phyloP scores from a whole-genome alignment of 1,139 yeast species.

The Blastobotrys serpentis region DNA sequence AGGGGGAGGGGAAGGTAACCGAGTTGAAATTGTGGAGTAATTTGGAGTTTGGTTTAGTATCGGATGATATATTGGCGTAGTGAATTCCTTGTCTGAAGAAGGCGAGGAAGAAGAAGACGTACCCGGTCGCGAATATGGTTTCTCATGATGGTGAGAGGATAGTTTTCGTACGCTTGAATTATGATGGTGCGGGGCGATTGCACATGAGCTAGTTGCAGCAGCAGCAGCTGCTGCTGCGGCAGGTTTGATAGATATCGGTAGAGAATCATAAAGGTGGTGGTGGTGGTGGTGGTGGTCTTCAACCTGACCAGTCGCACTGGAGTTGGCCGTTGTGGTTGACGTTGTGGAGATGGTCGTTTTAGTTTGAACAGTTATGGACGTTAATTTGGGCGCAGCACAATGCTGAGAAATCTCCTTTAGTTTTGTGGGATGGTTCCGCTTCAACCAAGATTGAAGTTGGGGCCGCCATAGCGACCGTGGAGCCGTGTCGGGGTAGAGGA shows the following conservation, averaged over 20 bases:
- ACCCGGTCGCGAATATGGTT: slow-evolving; percentile 11
- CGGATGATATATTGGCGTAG: slow-evolving; percentile 9
- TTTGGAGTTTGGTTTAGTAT: slow-evolving; percentile 2
- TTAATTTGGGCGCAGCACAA: slow-evolving; percentile 17
- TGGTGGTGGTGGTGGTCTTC: no score
- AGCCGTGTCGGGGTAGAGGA: slow-evolving; percentile 43
- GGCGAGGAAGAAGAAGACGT: not conserved
- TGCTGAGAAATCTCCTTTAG: slow-evolving; percentile 27
- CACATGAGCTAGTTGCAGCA: no score
- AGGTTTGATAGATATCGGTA: slow-evolving; percentile 13
- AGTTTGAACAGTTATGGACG: slow-evolving; percentile 12
- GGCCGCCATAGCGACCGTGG: slow-evolving; percentile 42
- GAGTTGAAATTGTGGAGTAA: slow-evolving; percentile 10
- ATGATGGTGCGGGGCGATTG: slow-evolving; percentile 12
- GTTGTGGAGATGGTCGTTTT: slow-evolving; percentile 15
- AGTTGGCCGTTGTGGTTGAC: slow-evolving; percentile 15
- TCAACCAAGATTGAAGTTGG: slow-evolving; percentile 41
- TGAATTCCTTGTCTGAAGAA: slow-evolving; percentile 1
- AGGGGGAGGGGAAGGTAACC: slow-evolving; percentile 18
- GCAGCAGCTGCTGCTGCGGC: slow-evolving; percentile 16
- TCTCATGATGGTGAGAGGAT: slow-evolving; percentile 3
- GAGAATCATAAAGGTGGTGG: not conserved
- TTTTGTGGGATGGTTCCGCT: slow-evolving; percentile 30
- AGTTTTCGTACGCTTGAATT: not conserved
- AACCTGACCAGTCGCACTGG: no score